A percentile compares a stretch with the other conserved stretches of the same genome.
phyloP scores from a whole-genome alignment of 2,329 filamentous ascomycete species.

The Fusarium subglutinans region DNA sequence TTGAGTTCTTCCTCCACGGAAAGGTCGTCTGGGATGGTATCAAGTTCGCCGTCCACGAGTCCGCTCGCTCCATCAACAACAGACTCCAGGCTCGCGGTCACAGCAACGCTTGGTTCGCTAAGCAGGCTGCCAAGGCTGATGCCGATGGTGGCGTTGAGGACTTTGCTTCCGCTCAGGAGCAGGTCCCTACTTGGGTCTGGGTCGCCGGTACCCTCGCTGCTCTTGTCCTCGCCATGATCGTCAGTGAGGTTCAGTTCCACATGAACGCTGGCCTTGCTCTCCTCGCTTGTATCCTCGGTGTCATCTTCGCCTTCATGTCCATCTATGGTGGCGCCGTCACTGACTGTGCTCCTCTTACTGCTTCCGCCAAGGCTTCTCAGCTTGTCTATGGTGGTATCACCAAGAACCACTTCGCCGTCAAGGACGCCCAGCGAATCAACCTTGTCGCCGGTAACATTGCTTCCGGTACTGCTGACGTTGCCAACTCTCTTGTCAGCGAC shows the following conservation, averaged over 20 bases:
- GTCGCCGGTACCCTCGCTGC: conserved; percentile 56
- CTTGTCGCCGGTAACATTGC: conserved; percentile 69
- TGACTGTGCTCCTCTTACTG: conserved; percentile 68
- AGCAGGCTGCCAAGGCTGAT: conserved; percentile 49
- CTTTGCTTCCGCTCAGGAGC: conserved; percentile 53
- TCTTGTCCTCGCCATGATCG: conserved; percentile 61
- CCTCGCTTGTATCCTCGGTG: conserved; percentile 63
- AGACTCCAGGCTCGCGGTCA: conserved; percentile 46
- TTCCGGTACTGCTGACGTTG: conserved; percentile 63
- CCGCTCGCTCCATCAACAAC: conserved; percentile 45
- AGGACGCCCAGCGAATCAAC: conserved; percentile 70
- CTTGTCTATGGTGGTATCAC: conserved; percentile 74
- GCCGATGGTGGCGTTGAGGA: conserved; percentile 49
- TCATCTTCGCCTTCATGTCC: conserved; percentile 67
- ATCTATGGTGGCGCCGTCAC: conserved; percentile 64
- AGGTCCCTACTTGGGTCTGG: conserved; percentile 66
- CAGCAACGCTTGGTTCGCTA: conserved; percentile 46
- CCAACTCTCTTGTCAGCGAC: conserved; percentile 65
- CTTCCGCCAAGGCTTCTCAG: conserved; percentile 74
- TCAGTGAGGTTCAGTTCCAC: conserved; percentile 61
- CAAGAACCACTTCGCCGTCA: conserved; percentile 58
- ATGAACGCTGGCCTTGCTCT: conserved; percentile 67
- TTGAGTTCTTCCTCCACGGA: conserved; percentile 54
- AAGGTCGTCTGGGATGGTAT: conserved; percentile 49
- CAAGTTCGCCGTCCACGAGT: conserved; percentile 47